Conservation (phyloP, 2,329 filamentous ascomycete species). For the Penicillium crustosum region DNA sequence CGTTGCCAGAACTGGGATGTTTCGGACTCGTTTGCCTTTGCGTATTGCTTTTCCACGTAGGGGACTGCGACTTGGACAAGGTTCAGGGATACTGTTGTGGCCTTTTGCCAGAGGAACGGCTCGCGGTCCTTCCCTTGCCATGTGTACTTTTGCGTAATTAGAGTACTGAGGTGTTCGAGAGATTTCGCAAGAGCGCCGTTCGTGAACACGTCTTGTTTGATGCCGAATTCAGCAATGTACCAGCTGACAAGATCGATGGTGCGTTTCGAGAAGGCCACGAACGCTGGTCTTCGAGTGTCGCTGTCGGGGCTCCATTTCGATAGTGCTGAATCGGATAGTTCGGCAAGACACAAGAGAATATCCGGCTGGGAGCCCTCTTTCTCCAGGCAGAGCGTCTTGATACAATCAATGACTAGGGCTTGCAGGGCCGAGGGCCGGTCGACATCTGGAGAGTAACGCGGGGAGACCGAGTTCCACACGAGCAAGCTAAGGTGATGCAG, state of each 20-base stretch:
- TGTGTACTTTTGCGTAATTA: conserved; percentile 77
- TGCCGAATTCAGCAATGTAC: conserved; percentile 42
- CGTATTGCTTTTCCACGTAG: conserved; percentile 52
- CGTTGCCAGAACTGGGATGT: conserved; percentile 67
- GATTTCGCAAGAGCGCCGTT: conserved; percentile 66
- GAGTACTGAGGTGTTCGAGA: conserved; percentile 65
- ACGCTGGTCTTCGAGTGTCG: conserved; percentile 65
- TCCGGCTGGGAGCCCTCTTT: conserved; percentile 39
- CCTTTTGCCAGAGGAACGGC: conserved; percentile 73
- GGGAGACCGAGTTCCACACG: conserved; percentile 65
- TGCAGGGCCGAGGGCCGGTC: conserved; percentile 43
- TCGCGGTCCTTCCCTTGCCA: conserved; percentile 72
- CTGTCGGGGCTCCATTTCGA: conserved; percentile 39
- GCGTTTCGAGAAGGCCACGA: conserved; percentile 82
- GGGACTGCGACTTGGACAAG: conserved; percentile 67
- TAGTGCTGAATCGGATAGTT: conserved; percentile 65
- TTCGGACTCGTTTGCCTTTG: conserved; percentile 33
- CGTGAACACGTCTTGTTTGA: conserved; percentile 66
- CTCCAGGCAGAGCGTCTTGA: conserved; percentile 38
- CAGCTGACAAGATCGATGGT: conserved; percentile 67
- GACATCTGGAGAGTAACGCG: conserved; percentile 41
- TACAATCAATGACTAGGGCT: conserved; percentile 34
- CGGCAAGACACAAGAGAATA: conserved; percentile 55
- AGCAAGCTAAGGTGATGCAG: conserved; percentile 69
- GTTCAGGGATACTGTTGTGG: conserved; percentile 68